Evolutionary conservation across 1,139 yeast genomes (phyloP), one percentile per base, ranked within the genome.

Genomic region (Pichia sp.): DNA sequence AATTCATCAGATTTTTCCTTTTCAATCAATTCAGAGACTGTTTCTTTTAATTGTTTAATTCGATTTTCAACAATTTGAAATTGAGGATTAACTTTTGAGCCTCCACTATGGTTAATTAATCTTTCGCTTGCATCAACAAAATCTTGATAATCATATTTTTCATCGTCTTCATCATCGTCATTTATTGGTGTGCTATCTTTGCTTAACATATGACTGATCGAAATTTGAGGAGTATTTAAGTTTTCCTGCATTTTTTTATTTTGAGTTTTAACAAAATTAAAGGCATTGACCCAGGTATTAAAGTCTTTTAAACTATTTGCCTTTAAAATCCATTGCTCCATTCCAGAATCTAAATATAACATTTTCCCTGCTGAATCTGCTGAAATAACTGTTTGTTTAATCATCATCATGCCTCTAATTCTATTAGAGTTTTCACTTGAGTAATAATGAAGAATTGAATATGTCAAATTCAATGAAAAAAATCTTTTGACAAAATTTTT

Each of bases 241-340:
- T 10, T n/a, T 48, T 55, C 50, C 34, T 44, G 51, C 11, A 46
- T 44, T 29, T 49, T 42, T 34, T 53, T 55, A 42, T 58, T 50
- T 43, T 56, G 56, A 36, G 54, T 59, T 44, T 66, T 66, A 44
- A 79, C 67, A 39, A 68, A 67, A 57, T 82, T 81, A 56, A 89
- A 76, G 0, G 96, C 95, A 44, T 80, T 75, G 8, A 86, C 79
- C 98, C 98, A 92, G 8, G 79, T 74, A 41, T 78, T 75, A 73
- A 89, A 92, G 56, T 86, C 92, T 4, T 73, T 71, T 18, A 66
- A 66, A 49, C 75, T 79, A 41, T 75, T 68, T 0, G 97, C 87
- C 58, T 85, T 86, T 55, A 92, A 71, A 44, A 80, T 81, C 98
- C 98, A 92, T 18, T 87, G 81, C 64, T 92, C 98, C 82, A 92